A percentile compares a stretch with the other conserved stretches of the same genome.
Conservation (phyloP, 106 monocot species). For the Dendrobium huoshanense region DNA sequence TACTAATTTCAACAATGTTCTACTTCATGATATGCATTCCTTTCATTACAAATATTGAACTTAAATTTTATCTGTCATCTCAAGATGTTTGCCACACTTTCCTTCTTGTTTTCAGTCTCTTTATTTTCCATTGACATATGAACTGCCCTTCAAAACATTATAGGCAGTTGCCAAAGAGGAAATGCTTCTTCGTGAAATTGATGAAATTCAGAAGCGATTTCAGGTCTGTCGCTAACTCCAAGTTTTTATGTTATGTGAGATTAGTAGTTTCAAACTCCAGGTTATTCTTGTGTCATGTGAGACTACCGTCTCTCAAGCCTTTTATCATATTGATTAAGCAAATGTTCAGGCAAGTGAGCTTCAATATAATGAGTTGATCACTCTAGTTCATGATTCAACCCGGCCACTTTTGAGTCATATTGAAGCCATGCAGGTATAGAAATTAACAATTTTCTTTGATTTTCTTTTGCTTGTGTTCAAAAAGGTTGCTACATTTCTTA, state of each 20-base stretch:
- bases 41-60: neutral
- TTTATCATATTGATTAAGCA: conserved; percentile 7
- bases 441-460: conserved; percentile 1
- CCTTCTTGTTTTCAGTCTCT: neutral
- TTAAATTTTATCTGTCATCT: neutral
- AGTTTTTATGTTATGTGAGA: neutral
- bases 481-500: neutral
- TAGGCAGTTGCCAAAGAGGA: no score
- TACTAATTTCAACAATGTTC: conserved; percentile 17
- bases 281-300: neutral
- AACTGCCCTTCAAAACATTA: conserved; percentile 9
- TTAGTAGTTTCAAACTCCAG: neutral
- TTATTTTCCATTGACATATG: neutral
- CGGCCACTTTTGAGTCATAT: conserved; percentile 92
- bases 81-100: neutral
- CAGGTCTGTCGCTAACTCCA: conserved; percentile 44
- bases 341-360: conserved; percentile 83
- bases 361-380: conserved; percentile 86
- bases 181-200: conserved; percentile 73
- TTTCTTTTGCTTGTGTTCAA: conserved; percentile 2
- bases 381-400: conserved; percentile 94
- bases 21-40: neutral
- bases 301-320: neutral
- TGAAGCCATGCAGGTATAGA: conserved; percentile 91
- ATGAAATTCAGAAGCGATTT: conserved; percentile 92